Evolutionary conservation across 495 filamentous ascomycete species (phyloP), one percentile per base, ranked within the genome.

Genomic region (Hypomontagnella monticulosa): DNA sequence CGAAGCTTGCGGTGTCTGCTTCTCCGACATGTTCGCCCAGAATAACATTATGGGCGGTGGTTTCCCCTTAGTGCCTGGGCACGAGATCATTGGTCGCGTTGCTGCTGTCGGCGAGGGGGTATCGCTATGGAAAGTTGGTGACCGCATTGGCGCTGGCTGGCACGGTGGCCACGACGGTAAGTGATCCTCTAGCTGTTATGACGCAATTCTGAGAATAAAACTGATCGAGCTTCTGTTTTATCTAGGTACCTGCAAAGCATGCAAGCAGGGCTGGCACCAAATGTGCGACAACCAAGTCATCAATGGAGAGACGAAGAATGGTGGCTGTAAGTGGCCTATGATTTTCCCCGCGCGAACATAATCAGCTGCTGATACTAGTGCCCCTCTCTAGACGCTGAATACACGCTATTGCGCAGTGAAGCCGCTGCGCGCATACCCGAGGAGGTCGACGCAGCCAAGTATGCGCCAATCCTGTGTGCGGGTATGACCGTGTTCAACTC

Each of bases 21-120:
- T 34, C 15, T 34, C 27, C 27, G 47, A 50, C 27, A 11, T 33
- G 18, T 50, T 33, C 4, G 15, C 23, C 14, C 47, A 50, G 32
- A 18, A 36, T 19, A 50, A 50, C 4, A 16, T 50, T 4, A 19
- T 50, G 10, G 47, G 47, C 5, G 47, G 32, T 12, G 47, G 47
- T 1, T 50, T 50, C 5, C 47, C 51, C 10, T 15, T 54, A 27
- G 65, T 73, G 4, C 81, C 82, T 0, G 82, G 82, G 11, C 83
- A 85, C 64, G 83, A 85, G 58, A 73, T 85, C 34, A 81, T 84
- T 50, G 81, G 82, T 15, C 60, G 70, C 7, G 78, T 85, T 1
- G 83, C 69, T 18, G 80, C 81, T 5, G 15, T 50, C 8, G 47
- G 47, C 16, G 8, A 10, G 9, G 4, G 30, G 14, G 47, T 50